phyloP scores from a whole-genome alignment of 768 basidiomycete species.

The Tephrocybe sp. region DNA sequence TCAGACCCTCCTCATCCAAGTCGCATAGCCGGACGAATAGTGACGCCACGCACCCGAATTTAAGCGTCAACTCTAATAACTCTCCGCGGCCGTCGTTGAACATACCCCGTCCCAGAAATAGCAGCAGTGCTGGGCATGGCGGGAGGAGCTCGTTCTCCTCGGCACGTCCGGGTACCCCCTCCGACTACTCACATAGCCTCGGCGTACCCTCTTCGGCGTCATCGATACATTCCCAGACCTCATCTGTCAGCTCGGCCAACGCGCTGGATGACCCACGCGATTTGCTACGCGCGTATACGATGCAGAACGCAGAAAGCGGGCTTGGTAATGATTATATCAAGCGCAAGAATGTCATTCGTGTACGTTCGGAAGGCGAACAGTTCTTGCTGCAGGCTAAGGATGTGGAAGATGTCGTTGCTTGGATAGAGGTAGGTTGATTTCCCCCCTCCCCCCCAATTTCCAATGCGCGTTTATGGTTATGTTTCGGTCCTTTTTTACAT shows the following conservation, averaged over 20 bases:
- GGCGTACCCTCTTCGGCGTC: constrained; percentile 6
- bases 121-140: neutral
- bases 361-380: constrained; percentile 93
- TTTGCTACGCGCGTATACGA: constrained; percentile 70
- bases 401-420: constrained; percentile 83
- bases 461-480: constrained; percentile 2
- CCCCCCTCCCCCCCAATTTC: neutral
- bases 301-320: constrained; percentile 92
- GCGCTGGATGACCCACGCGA: constrained; percentile 41
- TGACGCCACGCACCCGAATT: constrained; percentile 28
- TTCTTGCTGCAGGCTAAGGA: constrained; percentile 90
- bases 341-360: constrained; percentile 89
- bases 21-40: constrained; percentile 42
- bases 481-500: constrained; percentile 1
- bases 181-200: neutral
- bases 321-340: constrained; percentile 94
- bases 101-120: neutral
- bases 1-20: constrained; percentile 35
- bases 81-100: constrained; percentile 12
- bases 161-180: neutral
- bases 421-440: constrained; percentile 80
- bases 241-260: constrained; percentile 1
- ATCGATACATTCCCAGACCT: constrained; percentile 8
- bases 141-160: constrained; percentile 1
- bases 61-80: neutral